phyloP scores from a whole-genome alignment of 495 filamentous ascomycete species.

The Massariosphaeria phaeospora region DNA sequence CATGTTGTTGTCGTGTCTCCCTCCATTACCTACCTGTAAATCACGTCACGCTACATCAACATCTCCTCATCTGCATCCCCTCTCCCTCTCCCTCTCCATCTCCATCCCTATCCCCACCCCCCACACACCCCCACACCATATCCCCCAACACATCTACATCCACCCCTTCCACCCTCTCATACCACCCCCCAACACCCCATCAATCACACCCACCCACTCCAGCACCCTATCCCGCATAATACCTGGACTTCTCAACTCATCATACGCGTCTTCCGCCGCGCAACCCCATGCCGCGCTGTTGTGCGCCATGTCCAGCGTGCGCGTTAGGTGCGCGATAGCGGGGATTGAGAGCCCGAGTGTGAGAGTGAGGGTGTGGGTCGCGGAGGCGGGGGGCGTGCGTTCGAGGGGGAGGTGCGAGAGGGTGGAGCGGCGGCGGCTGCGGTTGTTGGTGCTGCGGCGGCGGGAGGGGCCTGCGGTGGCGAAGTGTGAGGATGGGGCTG shows the following conservation, averaged over 20 bases:
- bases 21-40: too few species aligned
- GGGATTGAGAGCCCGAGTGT: neutral
- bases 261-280: neutral
- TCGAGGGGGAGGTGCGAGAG: conserved; percentile 33
- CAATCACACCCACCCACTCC: neutral
- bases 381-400: conserved; percentile 25
- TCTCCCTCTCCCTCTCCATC: neutral
- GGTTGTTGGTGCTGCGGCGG: too few species aligned
- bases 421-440: conserved; percentile 18
- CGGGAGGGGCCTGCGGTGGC: too few species aligned
- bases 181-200: conserved; percentile 1
- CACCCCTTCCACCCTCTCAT: conserved; percentile 2
- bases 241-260: neutral
- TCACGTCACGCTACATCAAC: too few species aligned
- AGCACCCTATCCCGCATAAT: neutral
- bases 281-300: conserved; percentile 15
- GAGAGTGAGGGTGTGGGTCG: conserved; percentile 21
- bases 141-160: neutral
- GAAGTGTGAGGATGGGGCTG: neutral
- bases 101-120: neutral
- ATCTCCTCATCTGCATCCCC: neutral
- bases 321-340: neutral
- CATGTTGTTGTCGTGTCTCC: neutral
- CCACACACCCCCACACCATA: neutral
- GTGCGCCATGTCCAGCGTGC: conserved; percentile 8